phyloP scores from a whole-genome alignment of 805 yeast genomes.

The Candida taoyuanica region DNA sequence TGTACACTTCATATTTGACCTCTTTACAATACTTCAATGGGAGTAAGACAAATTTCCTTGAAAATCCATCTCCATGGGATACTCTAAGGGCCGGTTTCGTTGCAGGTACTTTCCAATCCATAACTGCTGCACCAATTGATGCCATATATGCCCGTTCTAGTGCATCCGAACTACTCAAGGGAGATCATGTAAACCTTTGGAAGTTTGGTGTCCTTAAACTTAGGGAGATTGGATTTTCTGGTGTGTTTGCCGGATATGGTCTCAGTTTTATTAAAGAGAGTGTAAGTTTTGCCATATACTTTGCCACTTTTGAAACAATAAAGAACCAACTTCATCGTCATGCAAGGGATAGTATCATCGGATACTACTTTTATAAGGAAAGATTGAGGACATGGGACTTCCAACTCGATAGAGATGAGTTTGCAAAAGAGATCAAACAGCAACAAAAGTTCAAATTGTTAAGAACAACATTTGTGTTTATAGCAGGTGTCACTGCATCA shows the following conservation, averaged over 20 bases:
- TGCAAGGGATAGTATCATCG: slow-evolving; percentile 41
- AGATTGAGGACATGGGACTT: slow-evolving; percentile 26
- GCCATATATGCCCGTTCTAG: slow-evolving; percentile 82
- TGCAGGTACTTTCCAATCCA: slow-evolving; percentile 85
- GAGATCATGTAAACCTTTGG: slow-evolving; percentile 72
- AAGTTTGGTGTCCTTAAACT: slow-evolving; percentile 65
- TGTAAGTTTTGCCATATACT: slow-evolving; percentile 80
- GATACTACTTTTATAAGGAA: slow-evolving; percentile 38
- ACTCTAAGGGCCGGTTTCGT: slow-evolving; percentile 74
- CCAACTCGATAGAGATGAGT: slow-evolving; percentile 20
- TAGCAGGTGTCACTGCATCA: slow-evolving; percentile 90
- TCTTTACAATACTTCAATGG: slow-evolving; percentile 38
- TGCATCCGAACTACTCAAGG: slow-evolving; percentile 66
- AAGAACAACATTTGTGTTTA: slow-evolving; percentile 61
- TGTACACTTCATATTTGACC: slow-evolving; percentile 77
- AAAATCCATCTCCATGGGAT: slow-evolving; percentile 38
- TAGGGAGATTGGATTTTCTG: slow-evolving; percentile 68
- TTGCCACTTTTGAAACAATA: slow-evolving; percentile 72
- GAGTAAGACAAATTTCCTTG: slow-evolving; percentile 18
- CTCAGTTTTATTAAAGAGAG: slow-evolving; percentile 73
- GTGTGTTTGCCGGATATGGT: slow-evolving; percentile 89
- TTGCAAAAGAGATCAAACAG: slow-evolving; percentile 24
- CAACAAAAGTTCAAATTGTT: slow-evolving; percentile 39
- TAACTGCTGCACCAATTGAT: slow-evolving; percentile 91
- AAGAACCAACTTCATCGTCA: slow-evolving; percentile 60